Evolutionary conservation across 179 eudicot species (phyloP), one percentile per base, ranked within the genome.

Genomic region (Actinidia polygama): DNA sequence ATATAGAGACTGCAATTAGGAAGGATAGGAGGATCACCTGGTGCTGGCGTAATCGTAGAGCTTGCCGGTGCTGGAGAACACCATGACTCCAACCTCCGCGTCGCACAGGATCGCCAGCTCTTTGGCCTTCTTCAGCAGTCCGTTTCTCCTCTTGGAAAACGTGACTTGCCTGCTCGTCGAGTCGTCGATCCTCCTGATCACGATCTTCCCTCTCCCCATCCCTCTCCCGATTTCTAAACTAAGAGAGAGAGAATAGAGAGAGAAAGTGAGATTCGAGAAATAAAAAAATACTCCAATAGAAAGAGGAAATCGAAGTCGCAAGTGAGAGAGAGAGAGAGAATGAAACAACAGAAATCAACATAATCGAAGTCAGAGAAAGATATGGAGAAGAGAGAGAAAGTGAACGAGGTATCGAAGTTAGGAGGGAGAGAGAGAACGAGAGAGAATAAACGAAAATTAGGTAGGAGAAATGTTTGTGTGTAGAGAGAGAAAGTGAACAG

Each of bases 151-250:
- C 85, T 85, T 85, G n/a, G 85, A 85, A 77, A 85, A 85, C 23
- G 85, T 87, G 80, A 87, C 89, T 68, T 87, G 89, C 78, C 89
- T 80, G 62, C 86, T 85, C 50, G 87, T 87, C 73, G 86, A 80
- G 79, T 87, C 85, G 57, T 87, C 89, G 79, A 87, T 87, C 78
- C 88, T 82, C 83, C 87, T 75, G 49, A 87, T 87, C 73, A 83
- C 87, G 79, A 87, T 87, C 84, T 85, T 87, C 16, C 89, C 89
- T 30, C 89, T 83, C 72, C 86, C 87, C 89, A 87, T 87, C 73
- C 79, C 14, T 36, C 0, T 3, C 19, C n/a, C 40, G 44, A 50
- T n/a, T 74, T 53, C 80, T 78, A 46, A 46, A 63, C 26, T 21
- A 3, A 44, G 12, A 16, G 14, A 67, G 14, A 79, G 23, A 67